These are phyloP conservation scores for Lithocarpus polystachyus DNA, from an alignment of 306 rosid genomes.

Conservation along the genomic window DNA sequence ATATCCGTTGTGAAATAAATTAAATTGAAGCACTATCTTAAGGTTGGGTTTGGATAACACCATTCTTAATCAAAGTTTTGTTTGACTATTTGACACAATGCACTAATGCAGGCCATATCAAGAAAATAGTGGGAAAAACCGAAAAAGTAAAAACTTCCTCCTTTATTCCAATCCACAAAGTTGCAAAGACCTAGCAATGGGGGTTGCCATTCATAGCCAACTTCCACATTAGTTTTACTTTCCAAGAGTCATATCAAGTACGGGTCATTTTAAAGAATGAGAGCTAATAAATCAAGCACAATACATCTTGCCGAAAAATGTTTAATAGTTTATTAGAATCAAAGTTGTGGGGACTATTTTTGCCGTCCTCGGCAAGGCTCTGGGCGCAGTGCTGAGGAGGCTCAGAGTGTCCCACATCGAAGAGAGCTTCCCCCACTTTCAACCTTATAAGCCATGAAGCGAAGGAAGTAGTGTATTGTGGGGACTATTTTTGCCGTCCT, in stretches of 20 bases:
- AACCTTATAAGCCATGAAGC: no score
- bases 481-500: no score
- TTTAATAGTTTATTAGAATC: neutral
- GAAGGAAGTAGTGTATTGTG: no score
- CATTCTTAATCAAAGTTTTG: neutral
- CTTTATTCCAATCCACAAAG: neutral
- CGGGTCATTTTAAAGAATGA: neutral
- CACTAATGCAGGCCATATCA: neutral
- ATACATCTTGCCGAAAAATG: neutral
- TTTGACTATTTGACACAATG: neutral
- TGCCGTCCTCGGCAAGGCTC: no score
- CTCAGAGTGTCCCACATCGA: no score
- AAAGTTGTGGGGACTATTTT: no score
- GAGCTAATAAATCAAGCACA: no score
- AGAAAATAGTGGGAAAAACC: neutral
- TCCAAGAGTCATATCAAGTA: no score
- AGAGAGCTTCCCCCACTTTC: no score
- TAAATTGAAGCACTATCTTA: neutral
- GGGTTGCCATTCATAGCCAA: neutral
- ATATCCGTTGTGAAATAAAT: neutral
- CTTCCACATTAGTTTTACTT: no score
- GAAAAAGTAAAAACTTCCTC: neutral
- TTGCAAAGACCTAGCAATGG: neutral
- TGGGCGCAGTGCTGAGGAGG: no score
- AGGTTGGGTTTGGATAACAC: no score